Percentiles rank a stretch among this genome's conserved stretches.
Conservation (phyloP, 106 monocot genomes). For the Apostasia shenzhenica region DNA sequence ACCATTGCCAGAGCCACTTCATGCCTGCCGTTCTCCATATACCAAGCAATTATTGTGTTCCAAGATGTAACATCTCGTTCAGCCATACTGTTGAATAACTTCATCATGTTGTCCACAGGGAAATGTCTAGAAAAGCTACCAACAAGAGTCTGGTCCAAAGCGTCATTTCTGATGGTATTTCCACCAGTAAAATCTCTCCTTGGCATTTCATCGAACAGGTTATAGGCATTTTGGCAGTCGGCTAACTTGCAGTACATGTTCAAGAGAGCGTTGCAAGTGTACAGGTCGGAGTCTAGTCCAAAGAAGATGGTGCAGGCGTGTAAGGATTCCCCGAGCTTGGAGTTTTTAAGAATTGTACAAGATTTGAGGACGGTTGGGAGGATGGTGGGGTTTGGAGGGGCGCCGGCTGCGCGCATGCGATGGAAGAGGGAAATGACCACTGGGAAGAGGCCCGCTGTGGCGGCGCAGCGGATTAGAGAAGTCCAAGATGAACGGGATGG, state of each 20-base stretch:
- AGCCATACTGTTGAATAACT: slow-evolving; percentile 64
- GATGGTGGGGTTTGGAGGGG: slow-evolving; percentile 15
- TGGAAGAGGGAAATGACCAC: slow-evolving; percentile 34
- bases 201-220: background rate
- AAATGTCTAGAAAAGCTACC: background rate
- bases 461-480: slow-evolving; percentile 37
- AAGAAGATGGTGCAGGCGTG: slow-evolving; percentile 35
- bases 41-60: slow-evolving; percentile 66
- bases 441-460: slow-evolving; percentile 39
- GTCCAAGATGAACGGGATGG: slow-evolving; percentile 35
- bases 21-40: slow-evolving; percentile 42
- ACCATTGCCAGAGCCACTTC: slow-evolving; percentile 57
- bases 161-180: background rate
- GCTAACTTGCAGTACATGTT: slow-evolving; percentile 63
- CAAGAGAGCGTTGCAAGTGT: slow-evolving; percentile 60
- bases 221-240: background rate
- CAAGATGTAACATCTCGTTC: slow-evolving; percentile 65
- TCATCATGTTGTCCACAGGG: slow-evolving; percentile 18
- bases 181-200: background rate
- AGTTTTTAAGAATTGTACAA: slow-evolving; percentile 29
- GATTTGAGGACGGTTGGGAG: slow-evolving; percentile 74
- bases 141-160: background rate
- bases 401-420: slow-evolving; percentile 25
- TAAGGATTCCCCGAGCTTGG: slow-evolving; percentile 33
- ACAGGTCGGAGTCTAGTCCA: slow-evolving; percentile 42